These are phyloP conservation scores for Cyphellophora europaea DNA, from an alignment of 2,329 filamentous ascomycete genomes.

Conservation along the genomic window DNA sequence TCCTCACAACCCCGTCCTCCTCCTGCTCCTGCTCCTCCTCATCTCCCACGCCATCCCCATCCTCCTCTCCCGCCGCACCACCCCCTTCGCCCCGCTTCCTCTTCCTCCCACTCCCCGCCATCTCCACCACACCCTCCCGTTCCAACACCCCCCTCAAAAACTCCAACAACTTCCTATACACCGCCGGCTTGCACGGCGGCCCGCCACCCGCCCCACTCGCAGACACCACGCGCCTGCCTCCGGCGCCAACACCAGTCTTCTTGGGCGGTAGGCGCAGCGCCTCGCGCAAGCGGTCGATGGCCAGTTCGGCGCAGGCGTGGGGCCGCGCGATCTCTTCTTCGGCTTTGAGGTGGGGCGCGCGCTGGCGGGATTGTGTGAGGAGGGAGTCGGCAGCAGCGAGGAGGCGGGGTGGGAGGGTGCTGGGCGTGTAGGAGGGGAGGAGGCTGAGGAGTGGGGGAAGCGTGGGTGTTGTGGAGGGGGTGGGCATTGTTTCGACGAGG, in stretches of 20 bases:
- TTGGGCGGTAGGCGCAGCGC: conserved; percentile 67
- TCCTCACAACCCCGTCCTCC: conserved; percentile 11
- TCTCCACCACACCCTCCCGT: conserved; percentile 20
- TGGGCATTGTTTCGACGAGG: conserved; percentile 9
- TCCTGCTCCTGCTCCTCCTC: conserved; percentile 4
- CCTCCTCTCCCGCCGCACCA: too few species aligned
- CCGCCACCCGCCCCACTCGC: conserved; percentile 47
- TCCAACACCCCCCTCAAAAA: conserved; percentile 69
- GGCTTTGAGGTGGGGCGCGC: conserved; percentile 66
- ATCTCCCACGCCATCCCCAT: conserved; percentile 6
- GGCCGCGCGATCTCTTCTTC: conserved; percentile 81
- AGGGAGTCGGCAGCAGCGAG: conserved; percentile 63
- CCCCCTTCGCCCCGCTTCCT: background rate
- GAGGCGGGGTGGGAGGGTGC: conserved; percentile 37
- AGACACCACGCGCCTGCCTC: conserved; percentile 70
- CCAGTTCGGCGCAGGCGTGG: conserved; percentile 80
- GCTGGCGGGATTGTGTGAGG: conserved; percentile 69
- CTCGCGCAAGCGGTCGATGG: conserved; percentile 76
- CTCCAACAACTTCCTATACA: conserved; percentile 75
- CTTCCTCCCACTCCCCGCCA: conserved; percentile 14
- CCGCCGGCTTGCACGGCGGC: conserved; percentile 67
- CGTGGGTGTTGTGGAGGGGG: conserved; percentile 54
- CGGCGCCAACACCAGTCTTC: conserved; percentile 53
- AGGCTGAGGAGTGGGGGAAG: conserved; percentile 62
- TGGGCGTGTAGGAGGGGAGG: conserved; percentile 53